Conservation (phyloP, 495 filamentous ascomycete genomes). For the Lepraria neglecta region DNA sequence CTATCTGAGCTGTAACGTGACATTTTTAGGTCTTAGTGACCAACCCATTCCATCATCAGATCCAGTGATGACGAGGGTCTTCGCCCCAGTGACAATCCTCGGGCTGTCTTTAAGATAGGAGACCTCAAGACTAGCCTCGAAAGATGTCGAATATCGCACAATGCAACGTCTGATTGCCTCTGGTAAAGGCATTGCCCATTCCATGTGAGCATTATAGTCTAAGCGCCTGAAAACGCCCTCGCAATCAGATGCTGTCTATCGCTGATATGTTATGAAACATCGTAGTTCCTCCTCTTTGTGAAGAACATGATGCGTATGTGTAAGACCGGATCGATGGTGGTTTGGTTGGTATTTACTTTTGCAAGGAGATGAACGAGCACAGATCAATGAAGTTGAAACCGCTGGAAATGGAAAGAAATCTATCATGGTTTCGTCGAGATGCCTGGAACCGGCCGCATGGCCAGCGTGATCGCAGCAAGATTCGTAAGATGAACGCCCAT, state of each 20-base stretch:
- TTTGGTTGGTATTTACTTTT: conserved; percentile 21
- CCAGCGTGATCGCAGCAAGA: conserved; percentile 22
- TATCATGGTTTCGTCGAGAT: conserved; percentile 27
- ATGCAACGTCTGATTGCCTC: conserved; percentile 15
- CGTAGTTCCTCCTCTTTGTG: conserved; percentile 2
- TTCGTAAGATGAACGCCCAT: conserved; percentile 26
- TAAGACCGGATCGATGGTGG: conserved; percentile 14
- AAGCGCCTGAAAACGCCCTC: conserved; percentile 26
- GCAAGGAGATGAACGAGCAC: conserved; percentile 16
- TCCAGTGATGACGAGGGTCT: conserved; percentile 11
- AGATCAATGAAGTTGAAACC: conserved; percentile 15
- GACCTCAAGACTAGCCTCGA: conserved; percentile 2
- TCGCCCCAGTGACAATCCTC: conserved; percentile 10
- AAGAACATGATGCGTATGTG: conserved; percentile 12
- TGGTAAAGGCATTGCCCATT: conserved; percentile 9
- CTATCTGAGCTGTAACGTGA: conserved; percentile 51
- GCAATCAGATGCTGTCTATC: conserved; percentile 27
- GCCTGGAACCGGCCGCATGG: conserved; percentile 21
- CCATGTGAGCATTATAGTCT: conserved; percentile 17
- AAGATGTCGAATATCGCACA: conserved; percentile 14
- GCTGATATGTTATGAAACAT: conserved; percentile 19
- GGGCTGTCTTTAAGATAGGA: conserved; percentile 12
- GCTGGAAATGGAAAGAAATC: conserved; percentile 24
- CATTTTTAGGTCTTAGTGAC: conserved; percentile 24
- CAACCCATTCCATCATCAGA: conserved; percentile 19